Base-by-base conservation (phyloP, 768 basidiomycete genomes). In the Rhodotorula toruloides region DNA sequence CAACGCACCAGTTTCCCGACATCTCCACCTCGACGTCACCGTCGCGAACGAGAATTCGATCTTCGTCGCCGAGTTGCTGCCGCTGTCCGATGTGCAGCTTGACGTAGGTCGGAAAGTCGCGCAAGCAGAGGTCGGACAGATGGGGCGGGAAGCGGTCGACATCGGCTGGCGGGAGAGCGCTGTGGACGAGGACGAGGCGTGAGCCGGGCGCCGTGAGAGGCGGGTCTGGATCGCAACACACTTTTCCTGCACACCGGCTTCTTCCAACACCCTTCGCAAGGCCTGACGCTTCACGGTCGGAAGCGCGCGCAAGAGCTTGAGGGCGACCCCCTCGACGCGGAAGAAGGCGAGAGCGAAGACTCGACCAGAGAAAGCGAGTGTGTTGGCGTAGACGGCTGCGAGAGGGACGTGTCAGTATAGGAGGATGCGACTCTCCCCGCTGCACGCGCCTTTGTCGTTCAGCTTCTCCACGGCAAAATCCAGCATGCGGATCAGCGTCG, bases 291-390 rank as follows among this genome's bases (percentile, higher is more conserved):
- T 77, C 52, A 76, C 71, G 21, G 76, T 75, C 22, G 79, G 80
- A 8, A 81, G 73, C 0, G 79, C 77, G 3, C 77, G 72, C 7
- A 80, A 74, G 5, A 80, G 76, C 72, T 80, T 80, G 59, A 78
- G 73, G 1, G 77, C 80, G 17, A 81, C 76, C 31, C 80, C 79
- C 6, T 79, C 79, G 58, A 81, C 70, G 25, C 79, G 74, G 74
- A 80, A 81, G 75, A 81, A 81, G 10, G 80, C 79, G 61, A 80
- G 77, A 0, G 80, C 80, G 61, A 79, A 73, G 74, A 80, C 69
- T 60, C 77, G 69, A 0, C 80, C 79, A 13, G 78, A 76, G 69
- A 81, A 81, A 29, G 78, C 70, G 37, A 81, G 74, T 14, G 79
- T 80, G 57, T 81, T 81, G 61, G 80, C 79, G 72, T 79, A 81